Percentiles rank a stretch among this genome's conserved stretches.
Evolutionary conservation across 2,329 filamentous ascomycete species (phyloP).

Genomic region (Parastagonospora nodorum): DNA sequence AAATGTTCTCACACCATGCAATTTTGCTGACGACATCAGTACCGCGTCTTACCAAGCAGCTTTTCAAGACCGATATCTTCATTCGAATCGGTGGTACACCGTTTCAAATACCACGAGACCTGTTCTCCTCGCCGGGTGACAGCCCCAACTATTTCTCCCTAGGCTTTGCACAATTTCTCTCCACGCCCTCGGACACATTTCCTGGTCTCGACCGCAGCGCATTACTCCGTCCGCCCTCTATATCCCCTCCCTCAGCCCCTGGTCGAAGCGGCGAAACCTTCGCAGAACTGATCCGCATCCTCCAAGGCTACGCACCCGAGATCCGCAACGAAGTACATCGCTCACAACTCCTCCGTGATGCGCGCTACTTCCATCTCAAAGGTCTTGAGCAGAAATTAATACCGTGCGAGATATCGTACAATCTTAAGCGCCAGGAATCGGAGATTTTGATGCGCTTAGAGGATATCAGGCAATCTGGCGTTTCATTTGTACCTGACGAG

Average conservation of each 20-base stretch:
- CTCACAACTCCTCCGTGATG: constrained; percentile 78
- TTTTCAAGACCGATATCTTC: constrained; percentile 90
- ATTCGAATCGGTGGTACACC: constrained; percentile 85
- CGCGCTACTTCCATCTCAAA: constrained; percentile 90
- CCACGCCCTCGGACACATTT: constrained; percentile 77
- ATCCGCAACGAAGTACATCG: constrained; percentile 80
- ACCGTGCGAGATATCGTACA: constrained; percentile 75
- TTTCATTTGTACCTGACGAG: constrained; percentile 65
- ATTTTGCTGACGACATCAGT: constrained; percentile 57
- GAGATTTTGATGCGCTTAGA: constrained; percentile 83
- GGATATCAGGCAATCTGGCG: constrained; percentile 86
- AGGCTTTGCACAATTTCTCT: constrained; percentile 88
- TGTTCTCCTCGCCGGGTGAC: constrained; percentile 85
- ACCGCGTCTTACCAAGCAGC: constrained; percentile 84
- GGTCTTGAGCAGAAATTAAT: constrained; percentile 88
- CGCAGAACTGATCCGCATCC: constrained; percentile 76
- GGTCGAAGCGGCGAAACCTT: constrained; percentile 85
- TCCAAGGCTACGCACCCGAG: constrained; percentile 81
- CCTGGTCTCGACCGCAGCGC: constrained; percentile 80
- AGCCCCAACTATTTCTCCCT: constrained; percentile 95
- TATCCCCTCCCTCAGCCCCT: constrained; percentile 80
- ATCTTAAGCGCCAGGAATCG: constrained; percentile 67
- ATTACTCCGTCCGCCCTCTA: constrained; percentile 83
- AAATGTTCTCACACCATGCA: not conserved
- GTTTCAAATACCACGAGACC: constrained; percentile 87